Conservation (phyloP, 208 protist species). For the Crithidia mellificae region DNA sequence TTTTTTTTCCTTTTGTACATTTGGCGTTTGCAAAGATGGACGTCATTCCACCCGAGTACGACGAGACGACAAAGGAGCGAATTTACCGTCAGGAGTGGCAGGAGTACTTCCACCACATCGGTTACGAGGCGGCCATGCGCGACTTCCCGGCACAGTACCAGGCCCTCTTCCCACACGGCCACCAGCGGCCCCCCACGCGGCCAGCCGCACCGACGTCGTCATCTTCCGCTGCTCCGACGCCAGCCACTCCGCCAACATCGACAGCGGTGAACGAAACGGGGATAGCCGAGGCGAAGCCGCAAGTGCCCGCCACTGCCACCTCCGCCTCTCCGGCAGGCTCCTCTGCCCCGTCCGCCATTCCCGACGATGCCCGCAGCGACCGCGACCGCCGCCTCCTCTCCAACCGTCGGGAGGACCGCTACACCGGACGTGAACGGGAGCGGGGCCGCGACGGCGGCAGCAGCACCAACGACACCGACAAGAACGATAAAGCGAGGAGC, state of each 20-base stretch:
- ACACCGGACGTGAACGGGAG: not conserved
- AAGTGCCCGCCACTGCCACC: not conserved
- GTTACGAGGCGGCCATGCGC: slow-evolving; percentile 50
- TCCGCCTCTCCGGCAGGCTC: slow-evolving; percentile 25
- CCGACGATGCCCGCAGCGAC: slow-evolving; percentile 6
- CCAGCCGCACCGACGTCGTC: not conserved
- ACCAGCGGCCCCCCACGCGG: not conserved
- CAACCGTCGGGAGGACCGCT: slow-evolving; percentile 17
- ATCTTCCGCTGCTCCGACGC: no score
- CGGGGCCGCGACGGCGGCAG: slow-evolving; percentile 16
- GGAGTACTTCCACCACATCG: slow-evolving; percentile 86
- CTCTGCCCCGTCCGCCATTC: slow-evolving; percentile 7
- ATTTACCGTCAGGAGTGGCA: slow-evolving; percentile 89
- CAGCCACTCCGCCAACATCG: not conserved
- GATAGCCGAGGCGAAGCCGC: not conserved
- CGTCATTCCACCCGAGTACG: slow-evolving; percentile 81
- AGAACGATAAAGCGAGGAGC: slow-evolving; percentile 13
- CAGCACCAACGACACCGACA: not conserved
- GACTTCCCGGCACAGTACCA: slow-evolving; percentile 68
- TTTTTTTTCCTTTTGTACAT: no score
- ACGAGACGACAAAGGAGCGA: slow-evolving; percentile 61
- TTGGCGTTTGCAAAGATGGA: no score
- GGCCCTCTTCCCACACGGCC: slow-evolving; percentile 44
- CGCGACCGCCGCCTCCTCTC: slow-evolving; percentile 17
- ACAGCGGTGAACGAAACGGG: not conserved